phyloP scores from a whole-genome alignment of 2,329 filamentous ascomycete genomes.

The Xylaria sp. region DNA sequence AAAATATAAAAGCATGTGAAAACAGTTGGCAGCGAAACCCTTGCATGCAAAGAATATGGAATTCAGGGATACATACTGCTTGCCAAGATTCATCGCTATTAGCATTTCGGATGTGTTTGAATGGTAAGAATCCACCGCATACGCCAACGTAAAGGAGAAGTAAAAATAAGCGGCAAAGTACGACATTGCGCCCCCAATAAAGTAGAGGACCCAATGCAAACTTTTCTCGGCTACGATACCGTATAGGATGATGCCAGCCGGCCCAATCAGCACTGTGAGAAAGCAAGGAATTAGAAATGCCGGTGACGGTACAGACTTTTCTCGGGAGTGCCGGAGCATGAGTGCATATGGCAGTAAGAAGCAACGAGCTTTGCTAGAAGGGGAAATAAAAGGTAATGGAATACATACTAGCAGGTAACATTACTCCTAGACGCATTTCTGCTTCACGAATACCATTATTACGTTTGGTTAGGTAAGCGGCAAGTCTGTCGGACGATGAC shows the following conservation, averaged over 20 bases:
- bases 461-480: slow-evolving; percentile 53
- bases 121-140: slow-evolving; percentile 69
- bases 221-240: slow-evolving; percentile 51
- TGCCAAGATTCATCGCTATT: slow-evolving; percentile 69
- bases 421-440: slow-evolving; percentile 56
- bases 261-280: slow-evolving; percentile 46
- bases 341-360: neutral
- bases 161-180: slow-evolving; percentile 65
- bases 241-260: slow-evolving; percentile 54
- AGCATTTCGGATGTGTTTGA: slow-evolving; percentile 72
- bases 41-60: neutral
- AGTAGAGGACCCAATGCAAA: slow-evolving; percentile 60
- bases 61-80: slow-evolving; percentile 53
- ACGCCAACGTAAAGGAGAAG: slow-evolving; percentile 69
- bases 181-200: slow-evolving; percentile 61
- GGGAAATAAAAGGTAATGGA: neutral
- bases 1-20: neutral
- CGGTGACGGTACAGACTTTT: neutral
- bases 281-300: slow-evolving; percentile 21
- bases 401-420: slow-evolving; percentile 47
- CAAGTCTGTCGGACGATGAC: slow-evolving; percentile 54
- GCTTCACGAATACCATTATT: slow-evolving; percentile 58
- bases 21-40: neutral
- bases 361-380: neutral
- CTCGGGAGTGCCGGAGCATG: slow-evolving; percentile 4